Conservation (phyloP, 2,329 filamentous ascomycete genomes). For the Sporothrix humicola region DNA sequence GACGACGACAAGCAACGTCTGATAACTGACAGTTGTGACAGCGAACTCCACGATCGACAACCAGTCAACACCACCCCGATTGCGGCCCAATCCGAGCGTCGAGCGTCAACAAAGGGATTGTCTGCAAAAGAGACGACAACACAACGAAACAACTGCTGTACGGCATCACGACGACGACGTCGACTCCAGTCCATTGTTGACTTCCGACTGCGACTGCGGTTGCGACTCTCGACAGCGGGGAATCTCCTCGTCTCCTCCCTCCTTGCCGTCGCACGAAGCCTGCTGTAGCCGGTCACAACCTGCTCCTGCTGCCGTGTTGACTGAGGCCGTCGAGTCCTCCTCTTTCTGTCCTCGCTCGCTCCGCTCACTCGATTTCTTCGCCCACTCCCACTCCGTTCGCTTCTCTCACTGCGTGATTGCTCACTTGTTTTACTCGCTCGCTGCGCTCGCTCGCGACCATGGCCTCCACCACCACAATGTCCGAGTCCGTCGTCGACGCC, state of each 20-base stretch:
- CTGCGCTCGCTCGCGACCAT: conserved; percentile 25
- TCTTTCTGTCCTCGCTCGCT: neutral
- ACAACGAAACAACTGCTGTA: no score
- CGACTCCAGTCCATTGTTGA: neutral
- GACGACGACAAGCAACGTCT: no score
- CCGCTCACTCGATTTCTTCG: neutral
- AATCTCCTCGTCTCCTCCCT: no score
- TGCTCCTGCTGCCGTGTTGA: neutral
- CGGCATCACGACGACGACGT: no score
- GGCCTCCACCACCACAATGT: conserved; percentile 50
- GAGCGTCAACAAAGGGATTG: no score
- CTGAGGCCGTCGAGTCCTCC: neutral
- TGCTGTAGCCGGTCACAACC: neutral
- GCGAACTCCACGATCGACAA: no score
- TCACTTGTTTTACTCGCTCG: neutral
- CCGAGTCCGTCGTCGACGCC: conserved; percentile 47
- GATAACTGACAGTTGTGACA: no score
- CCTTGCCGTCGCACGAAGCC: no score
- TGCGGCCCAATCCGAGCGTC: no score
- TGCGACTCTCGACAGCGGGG: neutral
- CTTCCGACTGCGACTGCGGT: neutral
- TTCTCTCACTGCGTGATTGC: neutral
- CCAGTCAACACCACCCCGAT: no score
- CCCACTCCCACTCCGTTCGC: neutral
- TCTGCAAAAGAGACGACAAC: no score